Conservation (phyloP, 768 basidiomycete species). For the Tulasnella calospora region DNA sequence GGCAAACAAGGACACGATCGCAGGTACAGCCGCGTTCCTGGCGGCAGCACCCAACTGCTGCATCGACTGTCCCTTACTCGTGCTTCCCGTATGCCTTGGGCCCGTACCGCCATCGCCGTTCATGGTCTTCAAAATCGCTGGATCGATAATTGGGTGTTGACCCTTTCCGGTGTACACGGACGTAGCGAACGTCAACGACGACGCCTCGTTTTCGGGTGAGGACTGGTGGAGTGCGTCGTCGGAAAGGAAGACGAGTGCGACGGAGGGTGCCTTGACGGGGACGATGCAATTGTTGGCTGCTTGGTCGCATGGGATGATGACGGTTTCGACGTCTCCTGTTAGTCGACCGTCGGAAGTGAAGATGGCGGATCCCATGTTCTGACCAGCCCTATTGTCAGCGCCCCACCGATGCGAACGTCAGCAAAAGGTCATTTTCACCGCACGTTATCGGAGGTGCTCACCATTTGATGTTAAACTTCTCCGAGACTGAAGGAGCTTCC, state of each 20-base stretch:
- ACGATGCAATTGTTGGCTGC: conserved; percentile 34
- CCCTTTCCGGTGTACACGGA: neutral
- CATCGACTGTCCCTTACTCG: neutral
- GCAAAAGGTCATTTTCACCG: neutral
- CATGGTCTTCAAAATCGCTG: conserved; percentile 12
- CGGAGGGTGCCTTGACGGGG: conserved; percentile 37
- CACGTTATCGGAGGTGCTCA: neutral
- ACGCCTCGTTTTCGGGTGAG: neutral
- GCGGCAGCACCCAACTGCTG: neutral
- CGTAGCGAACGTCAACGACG: conserved; percentile 19
- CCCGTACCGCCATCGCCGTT: conserved; percentile 18
- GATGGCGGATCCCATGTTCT: conserved; percentile 34
- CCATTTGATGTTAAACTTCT: conserved; percentile 42
- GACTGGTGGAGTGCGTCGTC: conserved; percentile 29
- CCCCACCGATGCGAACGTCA: neutral
- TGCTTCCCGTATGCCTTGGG: conserved; percentile 16
- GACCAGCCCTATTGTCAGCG: conserved; percentile 32
- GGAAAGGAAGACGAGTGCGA: conserved; percentile 40
- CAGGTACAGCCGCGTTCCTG: neutral
- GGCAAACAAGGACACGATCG: neutral
- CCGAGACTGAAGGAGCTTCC: conserved; percentile 34
- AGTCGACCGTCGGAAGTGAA: conserved; percentile 39
- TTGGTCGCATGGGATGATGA: conserved; percentile 36
- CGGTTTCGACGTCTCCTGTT: conserved; percentile 33
- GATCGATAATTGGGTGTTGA: conserved; percentile 11